Evolutionary conservation across 805 yeast genomes (phyloP), one percentile per base, ranked within the genome.

Genomic region (Tetrapisispora taiwanensis): DNA sequence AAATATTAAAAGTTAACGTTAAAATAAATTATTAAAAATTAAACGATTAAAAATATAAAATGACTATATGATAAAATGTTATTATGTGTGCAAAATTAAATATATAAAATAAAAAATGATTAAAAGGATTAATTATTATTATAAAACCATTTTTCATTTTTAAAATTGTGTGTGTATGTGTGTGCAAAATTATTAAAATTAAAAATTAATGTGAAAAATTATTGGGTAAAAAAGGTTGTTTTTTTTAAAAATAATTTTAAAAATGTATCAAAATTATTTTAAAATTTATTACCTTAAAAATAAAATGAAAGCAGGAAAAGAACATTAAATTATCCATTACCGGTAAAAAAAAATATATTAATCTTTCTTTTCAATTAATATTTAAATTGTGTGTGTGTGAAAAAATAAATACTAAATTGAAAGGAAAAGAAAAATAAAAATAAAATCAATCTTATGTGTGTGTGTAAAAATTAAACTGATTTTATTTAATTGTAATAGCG

Each of bases 41-140:
- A 42, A 42, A 36, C 45, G 34, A 42, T 42, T 42, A 42, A 42
- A 42, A 42, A 36, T 36, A 36, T 36, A 34, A 42, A 42, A 42
- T 42, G 45, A 42, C 45, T 42, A 42, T 42, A 42, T 42, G 45
- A 42, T 42, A 42, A 41, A 40, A 26, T 17, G 34, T 19, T 32
- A 19, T 41, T 35, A 41, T 33, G 44, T 33, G 44, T 33, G 34
- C 40, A 42, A 42, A 36, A 31, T 36, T 42, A 20, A 20, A 34
- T 30, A 41, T 34, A 22, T 30, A 39, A 33, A 33, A 41, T 15
- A 31, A 28, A 22, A 30, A 20, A 24, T 30, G 30, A 14, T 22
- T 30, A 19, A 30, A n/a, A 28, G 14, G n/a, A 27, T 38, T 14
- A 20, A 18, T 30, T 17, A 9, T 13, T 10, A 38, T 7, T 8